Evolutionary conservation across 2,329 filamentous ascomycete genomes (phyloP).

Genomic region (Cladophialophora psammophila): DNA sequence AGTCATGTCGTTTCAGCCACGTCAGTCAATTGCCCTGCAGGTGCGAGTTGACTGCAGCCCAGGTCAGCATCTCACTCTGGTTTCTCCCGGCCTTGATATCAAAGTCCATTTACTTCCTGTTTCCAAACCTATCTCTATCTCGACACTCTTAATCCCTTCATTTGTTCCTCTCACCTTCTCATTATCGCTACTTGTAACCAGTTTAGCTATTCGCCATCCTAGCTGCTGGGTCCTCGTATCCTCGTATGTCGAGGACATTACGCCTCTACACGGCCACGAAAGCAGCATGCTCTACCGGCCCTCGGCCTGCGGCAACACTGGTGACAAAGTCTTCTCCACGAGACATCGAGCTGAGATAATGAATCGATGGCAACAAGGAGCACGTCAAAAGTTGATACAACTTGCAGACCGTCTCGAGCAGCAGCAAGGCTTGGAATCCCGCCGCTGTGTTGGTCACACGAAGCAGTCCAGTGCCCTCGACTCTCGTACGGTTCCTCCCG

Average conservation of each 20-base stretch:
- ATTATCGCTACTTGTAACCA: slow-evolving; percentile 18
- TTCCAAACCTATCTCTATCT: slow-evolving; percentile 11
- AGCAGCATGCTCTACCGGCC: slow-evolving; percentile 17
- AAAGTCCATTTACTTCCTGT: not conserved
- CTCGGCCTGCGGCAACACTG: not conserved
- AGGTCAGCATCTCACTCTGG: not conserved
- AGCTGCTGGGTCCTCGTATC: slow-evolving; percentile 36
- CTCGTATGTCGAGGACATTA: slow-evolving; percentile 33
- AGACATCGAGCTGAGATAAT: not conserved
- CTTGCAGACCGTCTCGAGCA: not conserved
- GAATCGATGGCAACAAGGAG: slow-evolving; percentile 6
- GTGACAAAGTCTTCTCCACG: not conserved
- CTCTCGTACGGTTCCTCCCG: not conserved
- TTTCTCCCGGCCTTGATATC: not conserved
- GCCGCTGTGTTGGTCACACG: not conserved
- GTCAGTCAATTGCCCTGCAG: not conserved
- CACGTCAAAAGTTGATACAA: not conserved
- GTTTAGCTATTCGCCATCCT: slow-evolving; percentile 27
- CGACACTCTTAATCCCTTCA: slow-evolving; percentile 10
- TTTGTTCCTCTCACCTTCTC: slow-evolving; percentile 16
- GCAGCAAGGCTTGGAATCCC: not conserved
- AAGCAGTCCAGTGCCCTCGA: not conserved
- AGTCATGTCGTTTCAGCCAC: not conserved
- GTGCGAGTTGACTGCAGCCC: not conserved
- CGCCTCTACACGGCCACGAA: slow-evolving; percentile 23